phyloP scores from a whole-genome alignment of 129 eudicot species.

The Daucus carota region DH1_v3.0 NC_030381.2:31500501-31501000 shows the following conservation, averaged over 20 bases:
- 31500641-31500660: conserved; percentile 71
- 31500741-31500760: neutral
- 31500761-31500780: neutral
- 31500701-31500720: conserved; percentile 28
- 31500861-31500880: neutral
- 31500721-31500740: neutral
- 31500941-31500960: no score
- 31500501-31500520: conserved; percentile 71
- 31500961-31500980: no score
- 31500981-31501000: no score
- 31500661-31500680: conserved; percentile 72
- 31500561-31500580: conserved; percentile 76
- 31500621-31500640: conserved; percentile 63
- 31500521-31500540: conserved; percentile 46
- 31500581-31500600: conserved; percentile 72
- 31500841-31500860: neutral
- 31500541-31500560: conserved; percentile 81
- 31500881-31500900: no score
- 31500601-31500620: conserved; percentile 69
- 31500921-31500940: no score
- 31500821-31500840: neutral
- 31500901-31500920: no score
- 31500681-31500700: conserved; percentile 52
- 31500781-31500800: neutral
- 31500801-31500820: neutral